Base-by-base conservation (phyloP, 2,329 filamentous ascomycete genomes). In the Coleophoma crateriformis region DNA sequence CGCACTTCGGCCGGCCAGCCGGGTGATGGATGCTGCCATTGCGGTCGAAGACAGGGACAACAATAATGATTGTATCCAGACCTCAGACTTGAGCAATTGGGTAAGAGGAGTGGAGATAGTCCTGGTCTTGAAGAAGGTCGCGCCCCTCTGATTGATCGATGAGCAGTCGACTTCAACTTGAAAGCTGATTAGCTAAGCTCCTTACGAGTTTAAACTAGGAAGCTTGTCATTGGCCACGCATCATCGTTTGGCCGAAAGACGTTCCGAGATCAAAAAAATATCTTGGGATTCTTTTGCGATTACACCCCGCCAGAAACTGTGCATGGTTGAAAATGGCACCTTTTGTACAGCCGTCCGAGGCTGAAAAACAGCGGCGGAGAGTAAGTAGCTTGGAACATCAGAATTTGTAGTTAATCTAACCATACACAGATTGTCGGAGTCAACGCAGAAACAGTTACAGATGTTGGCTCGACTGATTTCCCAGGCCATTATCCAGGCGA, bases 401-500 rank as follows among this genome's bases (percentile, higher is more conserved):
- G 15, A 45, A 12, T 46, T 32, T 20, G 33, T 35, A 44, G 37
- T 17, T 45, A 33, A 27, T 42, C 46, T 47, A 38, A 58, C 27
- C n/a, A 8, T 46, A 44, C 40, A 49, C 47, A 96, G 88, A 86
- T 88, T 60, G 85, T 99, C 63, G 83, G 85, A 60, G 84, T 99
- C 71, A 89, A 94, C 68, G 76, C 84, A 59, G 94, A 99, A 71
- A 96, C 89, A 19, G 87, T 99, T 63, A 88, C 87, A 59, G 84
- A 97, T 72, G 87, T 92, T 61, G 80, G 85, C 54, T 94, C 90
- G 43, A 95, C 85, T 61, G 92, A 97, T 66, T 96, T 92, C 67
- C 95, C 95, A 14, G 87, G 87, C 58, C 90, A 96, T 69, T 94
- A 85, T 74, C 87, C 89, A 3, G 88, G 88, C 60, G 94, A 97